phyloP scores from a whole-genome alignment of 2,329 filamentous ascomycete genomes.

The Colletotrichum chlorophyti region DNA sequence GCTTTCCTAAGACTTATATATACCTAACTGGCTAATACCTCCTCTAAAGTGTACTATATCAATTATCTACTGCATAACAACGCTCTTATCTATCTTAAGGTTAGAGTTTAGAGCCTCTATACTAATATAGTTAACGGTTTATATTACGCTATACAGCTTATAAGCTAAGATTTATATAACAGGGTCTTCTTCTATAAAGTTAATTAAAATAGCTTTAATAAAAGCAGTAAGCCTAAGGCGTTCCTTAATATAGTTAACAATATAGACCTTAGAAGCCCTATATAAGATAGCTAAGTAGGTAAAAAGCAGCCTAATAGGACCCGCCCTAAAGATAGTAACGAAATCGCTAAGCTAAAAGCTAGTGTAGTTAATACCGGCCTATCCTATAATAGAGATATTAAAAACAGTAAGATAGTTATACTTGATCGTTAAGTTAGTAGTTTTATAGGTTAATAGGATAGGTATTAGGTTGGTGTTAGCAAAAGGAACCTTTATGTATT shows the following conservation, averaged over 20 bases:
- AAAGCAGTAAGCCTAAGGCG: slow-evolving; percentile 30
- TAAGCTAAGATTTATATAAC: slow-evolving; percentile 29
- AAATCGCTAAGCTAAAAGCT: slow-evolving; percentile 66
- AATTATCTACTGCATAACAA: too few species aligned
- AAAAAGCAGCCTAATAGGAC: slow-evolving; percentile 67
- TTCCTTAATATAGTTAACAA: slow-evolving; percentile 31
- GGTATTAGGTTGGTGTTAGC: slow-evolving; percentile 71
- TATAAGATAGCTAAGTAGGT: slow-evolving; percentile 33
- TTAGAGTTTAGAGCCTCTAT: slow-evolving; percentile 28
- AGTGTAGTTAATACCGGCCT: slow-evolving; percentile 62
- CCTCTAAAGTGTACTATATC: slow-evolving; percentile 19
- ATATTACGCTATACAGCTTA: slow-evolving; percentile 25
- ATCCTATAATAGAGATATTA: slow-evolving; percentile 55
- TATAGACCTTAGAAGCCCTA: slow-evolving; percentile 30
- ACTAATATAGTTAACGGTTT: slow-evolving; percentile 31
- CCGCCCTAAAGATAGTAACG: slow-evolving; percentile 68
- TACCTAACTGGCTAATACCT: slow-evolving; percentile 33
- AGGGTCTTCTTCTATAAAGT: slow-evolving; percentile 24
- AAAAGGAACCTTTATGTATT: slow-evolving; percentile 69
- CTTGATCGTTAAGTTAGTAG: slow-evolving; percentile 61
- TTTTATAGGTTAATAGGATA: slow-evolving; percentile 46
- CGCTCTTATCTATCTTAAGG: slow-evolving; percentile 21
- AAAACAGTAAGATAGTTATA: slow-evolving; percentile 61
- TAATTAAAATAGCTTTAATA: slow-evolving; percentile 32
- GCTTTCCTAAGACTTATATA: slow-evolving; percentile 25